Conservation (phyloP, 2,329 filamentous ascomycete species). For the Phaeosphaeriaceae sp. region DNA sequence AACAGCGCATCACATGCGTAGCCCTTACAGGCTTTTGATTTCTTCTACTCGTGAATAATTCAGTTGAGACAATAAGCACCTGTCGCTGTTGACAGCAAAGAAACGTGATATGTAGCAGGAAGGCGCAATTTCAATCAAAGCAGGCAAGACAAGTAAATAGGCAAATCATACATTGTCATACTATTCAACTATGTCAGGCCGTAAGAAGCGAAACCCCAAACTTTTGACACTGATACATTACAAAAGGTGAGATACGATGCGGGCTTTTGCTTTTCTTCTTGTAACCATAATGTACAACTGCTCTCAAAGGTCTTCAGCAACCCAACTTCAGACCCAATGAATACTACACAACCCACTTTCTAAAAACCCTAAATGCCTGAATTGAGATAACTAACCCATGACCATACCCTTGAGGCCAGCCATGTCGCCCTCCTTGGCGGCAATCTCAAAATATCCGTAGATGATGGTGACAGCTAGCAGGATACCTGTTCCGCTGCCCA, state of each 20-base stretch:
- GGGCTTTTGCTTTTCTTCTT: background rate
- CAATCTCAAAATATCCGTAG: conserved; percentile 99
- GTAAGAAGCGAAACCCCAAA: background rate
- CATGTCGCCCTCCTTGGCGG: conserved; percentile 97
- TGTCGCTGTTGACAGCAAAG: too few relatives aligned
- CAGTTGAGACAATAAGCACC: too few relatives aligned
- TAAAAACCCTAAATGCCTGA: background rate
- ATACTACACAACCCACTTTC: background rate
- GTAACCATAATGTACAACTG: conserved; percentile 3
- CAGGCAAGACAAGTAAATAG: too few relatives aligned
- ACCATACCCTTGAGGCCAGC: conserved; percentile 75
- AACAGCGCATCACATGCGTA: too few relatives aligned
- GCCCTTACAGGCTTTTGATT: too few relatives aligned
- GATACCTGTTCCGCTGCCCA: conserved; percentile 97
- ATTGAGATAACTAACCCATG: conserved; percentile 51
- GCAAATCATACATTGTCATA: too few relatives aligned
- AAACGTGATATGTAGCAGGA: too few relatives aligned
- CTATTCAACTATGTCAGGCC: too few relatives aligned
- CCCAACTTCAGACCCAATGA: background rate
- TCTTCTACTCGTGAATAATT: too few relatives aligned
- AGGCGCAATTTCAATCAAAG: too few relatives aligned
- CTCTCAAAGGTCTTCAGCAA: background rate
- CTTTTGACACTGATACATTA: conserved; percentile 3
- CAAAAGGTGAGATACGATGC: conserved; percentile 3
- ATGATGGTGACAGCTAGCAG: conserved; percentile 99